Evolutionary conservation across 495 filamentous ascomycete genomes (phyloP).

Genomic region (Sordaria brevicollis): DNA sequence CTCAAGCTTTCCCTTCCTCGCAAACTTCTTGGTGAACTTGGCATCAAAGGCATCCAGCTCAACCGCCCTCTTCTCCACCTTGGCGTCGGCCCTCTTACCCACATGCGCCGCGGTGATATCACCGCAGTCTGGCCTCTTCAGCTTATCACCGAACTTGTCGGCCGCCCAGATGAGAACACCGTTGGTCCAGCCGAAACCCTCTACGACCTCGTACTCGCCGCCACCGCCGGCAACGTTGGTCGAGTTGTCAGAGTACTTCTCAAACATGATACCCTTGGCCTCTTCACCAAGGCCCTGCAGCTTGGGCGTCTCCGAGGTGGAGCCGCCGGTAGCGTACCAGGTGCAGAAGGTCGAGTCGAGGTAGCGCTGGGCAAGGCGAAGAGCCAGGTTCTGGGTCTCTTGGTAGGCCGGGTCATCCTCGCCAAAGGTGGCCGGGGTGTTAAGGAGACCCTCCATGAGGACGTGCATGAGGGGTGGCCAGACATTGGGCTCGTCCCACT

Average conservation of each 20-base stretch:
- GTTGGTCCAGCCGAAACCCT: slow-evolving; percentile 44
- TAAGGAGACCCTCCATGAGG: slow-evolving; percentile 36
- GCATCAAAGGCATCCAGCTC: slow-evolving; percentile 31
- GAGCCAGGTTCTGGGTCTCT: slow-evolving; percentile 27
- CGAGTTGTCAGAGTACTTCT: slow-evolving; percentile 38
- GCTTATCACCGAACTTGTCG: slow-evolving; percentile 32
- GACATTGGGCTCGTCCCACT: slow-evolving; percentile 44
- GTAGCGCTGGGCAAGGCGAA: slow-evolving; percentile 36
- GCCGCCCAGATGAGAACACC: slow-evolving; percentile 41
- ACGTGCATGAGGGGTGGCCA: slow-evolving; percentile 40
- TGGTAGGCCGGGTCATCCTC: slow-evolving; percentile 30
- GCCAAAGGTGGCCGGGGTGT: slow-evolving; percentile 37
- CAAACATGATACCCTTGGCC: slow-evolving; percentile 36
- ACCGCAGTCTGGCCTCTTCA: slow-evolving; percentile 33
- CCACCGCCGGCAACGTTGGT: slow-evolving; percentile 38
- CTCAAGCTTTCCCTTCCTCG: slow-evolving; percentile 1
- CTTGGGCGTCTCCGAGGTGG: slow-evolving; percentile 31
- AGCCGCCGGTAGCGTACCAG: slow-evolving; percentile 39
- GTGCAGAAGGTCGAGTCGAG: slow-evolving; percentile 42
- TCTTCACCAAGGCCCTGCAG: slow-evolving; percentile 26
- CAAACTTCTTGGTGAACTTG: slow-evolving; percentile 29
- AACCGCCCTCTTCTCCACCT: slow-evolving; percentile 23
- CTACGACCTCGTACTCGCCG: slow-evolving; percentile 41
- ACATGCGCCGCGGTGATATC: slow-evolving; percentile 28
- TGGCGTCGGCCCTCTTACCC: neutral